Percentiles rank a stretch among this genome's conserved stretches.
These are phyloP conservation scores for Rubia balearica DNA, from an alignment of 305 asterid genomes.

Conservation along the genomic window DNA sequence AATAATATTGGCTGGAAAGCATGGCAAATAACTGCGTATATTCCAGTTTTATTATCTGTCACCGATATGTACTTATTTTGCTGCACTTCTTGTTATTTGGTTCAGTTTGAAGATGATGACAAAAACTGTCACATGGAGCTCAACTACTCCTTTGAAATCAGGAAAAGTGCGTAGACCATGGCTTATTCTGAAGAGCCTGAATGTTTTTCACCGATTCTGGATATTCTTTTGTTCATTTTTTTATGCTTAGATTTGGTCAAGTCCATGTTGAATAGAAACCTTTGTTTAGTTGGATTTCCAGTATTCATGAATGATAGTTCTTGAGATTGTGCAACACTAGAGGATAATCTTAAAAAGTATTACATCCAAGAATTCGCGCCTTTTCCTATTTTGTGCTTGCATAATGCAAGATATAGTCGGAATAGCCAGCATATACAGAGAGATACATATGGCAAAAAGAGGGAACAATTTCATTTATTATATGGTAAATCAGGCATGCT, in stretches of 20 bases:
- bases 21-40: not conserved
- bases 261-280: constrained; percentile 7
- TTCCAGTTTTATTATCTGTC: not conserved
- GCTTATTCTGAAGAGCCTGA: constrained; percentile 2
- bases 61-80: constrained; percentile 12
- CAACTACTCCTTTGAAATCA: constrained; percentile 57
- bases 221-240: constrained; percentile 18
- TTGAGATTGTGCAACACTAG: not conserved
- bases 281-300: constrained; percentile 4
- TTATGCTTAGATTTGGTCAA: not conserved
- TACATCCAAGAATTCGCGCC: not conserved
- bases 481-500: not conserved
- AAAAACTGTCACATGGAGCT: constrained; percentile 59
- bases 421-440: not conserved
- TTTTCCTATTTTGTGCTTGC: not conserved
- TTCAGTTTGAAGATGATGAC: constrained; percentile 72
- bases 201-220: not conserved
- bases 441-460: not conserved
- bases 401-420: not conserved
- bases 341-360: not conserved
- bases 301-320: not conserved
- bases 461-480: not conserved
- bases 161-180: constrained; percentile 33
- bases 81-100: constrained; percentile 14
- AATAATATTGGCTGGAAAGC: not conserved